Percentiles rank a stretch among this genome's conserved stretches.
Conservation (phyloP, 1,284 basidiomycete genomes). For the Trametes versicolor region DNA sequence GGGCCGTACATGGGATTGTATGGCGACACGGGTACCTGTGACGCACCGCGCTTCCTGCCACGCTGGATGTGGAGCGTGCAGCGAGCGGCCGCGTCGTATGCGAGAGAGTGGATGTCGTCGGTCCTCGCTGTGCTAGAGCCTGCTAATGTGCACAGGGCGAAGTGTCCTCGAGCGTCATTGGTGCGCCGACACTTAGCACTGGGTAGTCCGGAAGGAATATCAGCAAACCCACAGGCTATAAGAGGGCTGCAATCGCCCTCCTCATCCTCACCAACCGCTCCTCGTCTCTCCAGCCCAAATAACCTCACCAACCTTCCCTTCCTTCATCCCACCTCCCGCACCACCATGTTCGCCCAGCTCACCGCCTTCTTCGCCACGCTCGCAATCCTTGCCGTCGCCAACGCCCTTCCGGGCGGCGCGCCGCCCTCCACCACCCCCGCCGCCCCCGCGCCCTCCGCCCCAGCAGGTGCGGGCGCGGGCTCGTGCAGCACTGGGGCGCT, state of each 20-base stretch:
- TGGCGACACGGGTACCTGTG: background rate
- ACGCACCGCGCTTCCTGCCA: background rate
- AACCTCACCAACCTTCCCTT: background rate
- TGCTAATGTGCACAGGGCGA: too few species aligned
- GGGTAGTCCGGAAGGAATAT: too few species aligned
- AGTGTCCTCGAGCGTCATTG: background rate
- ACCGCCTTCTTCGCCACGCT: constrained; percentile 12
- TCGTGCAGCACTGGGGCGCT: constrained; percentile 38
- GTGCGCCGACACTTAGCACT: background rate
- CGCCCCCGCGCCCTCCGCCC: background rate
- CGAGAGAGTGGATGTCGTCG: background rate
- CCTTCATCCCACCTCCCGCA: background rate
- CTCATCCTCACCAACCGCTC: constrained; percentile 12
- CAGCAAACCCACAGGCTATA: background rate
- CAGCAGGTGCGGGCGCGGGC: background rate
- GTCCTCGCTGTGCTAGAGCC: background rate
- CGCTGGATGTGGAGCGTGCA: background rate
- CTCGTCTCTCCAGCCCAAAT: background rate
- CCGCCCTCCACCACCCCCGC: background rate
- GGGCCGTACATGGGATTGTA: background rate
- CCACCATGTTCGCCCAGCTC: constrained; percentile 19
- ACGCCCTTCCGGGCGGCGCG: background rate
- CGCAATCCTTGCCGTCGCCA: constrained; percentile 27
- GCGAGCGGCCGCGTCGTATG: background rate
- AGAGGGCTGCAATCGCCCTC: background rate